Percentiles rank a stretch among this genome's conserved stretches.
Evolutionary conservation across 2,329 filamentous ascomycete genomes (phyloP).

Genomic region (Sporothrix protearum): DNA sequence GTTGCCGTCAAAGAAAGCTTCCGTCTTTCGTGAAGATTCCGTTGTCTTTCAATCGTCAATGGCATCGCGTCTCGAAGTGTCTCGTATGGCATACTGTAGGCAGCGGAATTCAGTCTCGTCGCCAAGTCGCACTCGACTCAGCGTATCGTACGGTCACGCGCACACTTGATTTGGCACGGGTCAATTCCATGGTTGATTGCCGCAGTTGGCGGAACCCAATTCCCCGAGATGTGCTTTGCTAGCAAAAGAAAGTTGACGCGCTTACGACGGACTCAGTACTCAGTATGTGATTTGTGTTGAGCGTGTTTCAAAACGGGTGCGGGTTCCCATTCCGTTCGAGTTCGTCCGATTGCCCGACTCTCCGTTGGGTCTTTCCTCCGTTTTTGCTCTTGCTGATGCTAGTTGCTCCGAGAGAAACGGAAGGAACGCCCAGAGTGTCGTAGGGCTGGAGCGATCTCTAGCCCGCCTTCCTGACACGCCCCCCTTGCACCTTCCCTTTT

Average conservation of each 20-base stretch:
- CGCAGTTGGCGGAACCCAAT: neutral
- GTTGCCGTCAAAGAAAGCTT: neutral
- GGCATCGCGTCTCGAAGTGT: neutral
- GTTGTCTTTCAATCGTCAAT: neutral
- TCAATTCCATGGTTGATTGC: neutral
- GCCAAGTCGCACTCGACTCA: neutral
- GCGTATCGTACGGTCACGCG: neutral
- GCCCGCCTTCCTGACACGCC: constrained; percentile 7
- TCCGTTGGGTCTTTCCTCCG: neutral
- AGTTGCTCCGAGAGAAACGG: neutral
- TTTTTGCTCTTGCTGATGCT: neutral
- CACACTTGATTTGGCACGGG: neutral
- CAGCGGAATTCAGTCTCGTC: neutral
- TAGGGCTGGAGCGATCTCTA: constrained; percentile 16
- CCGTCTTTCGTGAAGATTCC: neutral
- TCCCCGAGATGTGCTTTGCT: neutral
- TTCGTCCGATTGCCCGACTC: constrained; percentile 16
- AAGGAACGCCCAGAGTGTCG: neutral
- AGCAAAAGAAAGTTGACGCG: neutral
- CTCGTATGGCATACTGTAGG: neutral
- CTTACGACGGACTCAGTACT: too few relatives aligned
- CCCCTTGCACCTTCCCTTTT: neutral
- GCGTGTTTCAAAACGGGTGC: neutral
- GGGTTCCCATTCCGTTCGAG: neutral
- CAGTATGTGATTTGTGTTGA: neutral